Conservation (phyloP, 140 eudicot genomes). For the Oenanthe javanica region DNA sequence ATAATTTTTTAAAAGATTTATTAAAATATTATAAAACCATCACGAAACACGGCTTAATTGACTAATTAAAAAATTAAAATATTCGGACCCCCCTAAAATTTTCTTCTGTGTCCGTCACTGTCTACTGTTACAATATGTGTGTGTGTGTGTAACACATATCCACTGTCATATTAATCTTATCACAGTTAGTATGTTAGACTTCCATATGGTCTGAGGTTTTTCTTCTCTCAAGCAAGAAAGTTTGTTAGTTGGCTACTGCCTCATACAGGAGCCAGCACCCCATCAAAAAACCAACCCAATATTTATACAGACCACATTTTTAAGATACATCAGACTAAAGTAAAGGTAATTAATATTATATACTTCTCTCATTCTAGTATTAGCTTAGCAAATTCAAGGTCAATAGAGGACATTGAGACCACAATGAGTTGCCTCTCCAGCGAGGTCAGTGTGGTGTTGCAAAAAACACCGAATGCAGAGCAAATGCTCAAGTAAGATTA, state of each 20-base stretch:
- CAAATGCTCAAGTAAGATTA: background rate
- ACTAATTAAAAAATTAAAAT: too few relatives aligned
- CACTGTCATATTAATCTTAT: too few relatives aligned
- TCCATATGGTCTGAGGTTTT: background rate
- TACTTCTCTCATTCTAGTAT: background rate
- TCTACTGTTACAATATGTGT: too few relatives aligned
- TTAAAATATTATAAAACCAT: too few relatives aligned
- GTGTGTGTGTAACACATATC: too few relatives aligned
- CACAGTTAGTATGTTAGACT: background rate
- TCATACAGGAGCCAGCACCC: background rate
- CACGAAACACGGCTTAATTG: too few relatives aligned
- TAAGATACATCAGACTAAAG: background rate
- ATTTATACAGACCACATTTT: background rate
- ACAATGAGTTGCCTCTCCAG: background rate
- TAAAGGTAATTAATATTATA: background rate
- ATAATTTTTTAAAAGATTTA: too few relatives aligned
- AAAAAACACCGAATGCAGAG: background rate
- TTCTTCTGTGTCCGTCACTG: too few relatives aligned
- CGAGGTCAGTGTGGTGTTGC: background rate
- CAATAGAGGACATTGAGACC: background rate
- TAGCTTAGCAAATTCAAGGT: background rate
- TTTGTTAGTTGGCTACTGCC: background rate
- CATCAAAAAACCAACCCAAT: background rate
- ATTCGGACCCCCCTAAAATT: too few relatives aligned
- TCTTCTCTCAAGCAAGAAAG: background rate